Base-by-base conservation (phyloP, 2,329 filamentous ascomycete genomes). In the Fusarium pininemorale region DNA sequence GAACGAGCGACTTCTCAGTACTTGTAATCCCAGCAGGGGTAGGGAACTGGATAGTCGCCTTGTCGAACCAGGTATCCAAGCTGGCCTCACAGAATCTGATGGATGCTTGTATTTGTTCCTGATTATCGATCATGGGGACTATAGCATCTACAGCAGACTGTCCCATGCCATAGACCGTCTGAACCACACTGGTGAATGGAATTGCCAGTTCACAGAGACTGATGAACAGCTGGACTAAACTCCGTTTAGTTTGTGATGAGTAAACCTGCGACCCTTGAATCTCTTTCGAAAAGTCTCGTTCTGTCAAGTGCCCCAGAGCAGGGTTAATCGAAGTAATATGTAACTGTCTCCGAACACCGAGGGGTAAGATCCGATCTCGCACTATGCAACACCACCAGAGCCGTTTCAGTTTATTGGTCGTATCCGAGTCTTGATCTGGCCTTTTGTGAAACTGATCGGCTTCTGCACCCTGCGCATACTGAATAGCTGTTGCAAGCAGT, bases 61-160 rank as follows among this genome's bases (percentile, higher is more conserved):
- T 70, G 2, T 70, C 67, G 4, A 59, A 63, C 70, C 67, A 72
- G 7, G 50, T 28, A 1, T 72, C 41, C 1, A 72, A 18, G 1
- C 28, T 28, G 6, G 18, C 7, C 35, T 72, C 56, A 3, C 51
- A 55, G 1, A 41, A 55, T 6, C 4, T 13, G 6, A 55, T 41
- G 1, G 35, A 41, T 3, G n/a, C 11, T 14, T n/a, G 0, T 2
- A 41, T 30, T 0, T 39, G 20, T 1, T n/a, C 12, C 2, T 18
- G 24, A 8, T 55, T 7, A 2, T 28, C 14, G 2, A 41, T 55
- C 2, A 55, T 55, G 0, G 18, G 35, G 2, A 35, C 6, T 1
- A 55, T 41, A 0, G 35, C 11, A 10, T 55, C 35, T 18, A 4
- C 26, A n/a, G 24, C 24, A 2, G 51, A 39, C 2, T 18, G 11